These are phyloP conservation scores for Auxenochlorella pyrenoidosa DNA, from an alignment of 139 green algal species.

Conservation along the genomic window DNA sequence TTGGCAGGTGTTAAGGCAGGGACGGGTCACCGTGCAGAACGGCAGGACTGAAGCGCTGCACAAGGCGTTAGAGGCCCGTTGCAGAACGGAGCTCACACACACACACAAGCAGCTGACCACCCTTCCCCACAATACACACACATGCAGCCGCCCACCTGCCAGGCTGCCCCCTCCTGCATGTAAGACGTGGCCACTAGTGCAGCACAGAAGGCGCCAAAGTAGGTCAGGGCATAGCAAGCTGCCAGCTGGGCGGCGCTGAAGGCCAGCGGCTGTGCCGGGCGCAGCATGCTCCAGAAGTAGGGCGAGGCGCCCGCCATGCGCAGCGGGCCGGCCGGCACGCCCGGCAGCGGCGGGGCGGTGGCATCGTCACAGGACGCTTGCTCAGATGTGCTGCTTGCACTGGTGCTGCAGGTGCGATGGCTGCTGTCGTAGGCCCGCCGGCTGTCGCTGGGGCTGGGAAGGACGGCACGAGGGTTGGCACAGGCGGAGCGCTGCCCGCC, in stretches of 20 bases:
- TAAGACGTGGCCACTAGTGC: neutral
- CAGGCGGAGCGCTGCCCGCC: neutral
- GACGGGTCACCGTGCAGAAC: too few relatives aligned
- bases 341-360: neutral
- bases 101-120: too few relatives aligned
- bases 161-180: neutral
- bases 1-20: too few relatives aligned
- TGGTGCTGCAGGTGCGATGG: neutral
- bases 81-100: too few relatives aligned
- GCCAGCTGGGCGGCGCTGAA: neutral
- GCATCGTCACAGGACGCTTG: neutral
- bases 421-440: neutral
- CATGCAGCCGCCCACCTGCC: too few relatives aligned
- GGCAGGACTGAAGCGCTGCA: neutral
- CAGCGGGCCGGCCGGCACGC: neutral
- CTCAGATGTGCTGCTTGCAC: neutral
- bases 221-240: neutral
- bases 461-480: neutral
- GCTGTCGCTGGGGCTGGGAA: neutral
- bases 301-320: neutral
- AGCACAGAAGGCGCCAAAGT: neutral
- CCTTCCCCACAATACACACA: too few relatives aligned
- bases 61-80: neutral
- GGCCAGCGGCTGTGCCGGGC: neutral
- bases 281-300: conserved; percentile 5